Base-by-base conservation (phyloP, 257 asterid genomes). In the Petrea volubilis region DNA sequence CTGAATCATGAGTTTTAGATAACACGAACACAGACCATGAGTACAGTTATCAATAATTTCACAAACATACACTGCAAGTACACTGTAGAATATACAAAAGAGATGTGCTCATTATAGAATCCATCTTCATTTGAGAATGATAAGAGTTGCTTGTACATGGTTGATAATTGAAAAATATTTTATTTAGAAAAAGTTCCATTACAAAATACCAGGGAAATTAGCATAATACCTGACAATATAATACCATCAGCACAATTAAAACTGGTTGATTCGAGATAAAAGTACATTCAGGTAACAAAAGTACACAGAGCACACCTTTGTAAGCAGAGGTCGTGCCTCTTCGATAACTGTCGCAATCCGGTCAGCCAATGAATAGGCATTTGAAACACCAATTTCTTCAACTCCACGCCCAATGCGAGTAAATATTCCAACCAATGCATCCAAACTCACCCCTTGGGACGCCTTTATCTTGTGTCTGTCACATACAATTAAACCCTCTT, bases 321-420 rank as follows among this genome's bases (percentile, higher is more conserved):
- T 47, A 80, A 95, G 95, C 72, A 95, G 86, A 2, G 97, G 99
- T 4, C 81, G 92, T 21, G 97, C 88, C 79, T 90, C 99, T 81
- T 87, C 94, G 71, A 95, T 68, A 66, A 88, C 96, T 70, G 78
- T 58, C 36, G 96, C 80, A 83, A 87, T 92, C 68, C 92, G 83
- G 67, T 88, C 86, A 77, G 94, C 96, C 81, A 95, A 70, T 12
- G 91, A 72, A 72, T 74, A 95, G 49, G 97, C 73, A 59, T 95
- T 95, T 6, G 86, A 63, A 50, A 95, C 77, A 43, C 99, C 98
- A 65, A 95, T 90, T 73, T 75, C 88, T 82, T 95, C 98, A 76
- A 87, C 84, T 71, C 92, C 97, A 40, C 96, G 96, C 3, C 99
- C 99, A 76, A 95, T 82, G 76, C 98, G 97, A 29, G 99, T 95